phyloP scores from a whole-genome alignment of 23 red algal species.

The Gracilariopsis chorda region DNA sequence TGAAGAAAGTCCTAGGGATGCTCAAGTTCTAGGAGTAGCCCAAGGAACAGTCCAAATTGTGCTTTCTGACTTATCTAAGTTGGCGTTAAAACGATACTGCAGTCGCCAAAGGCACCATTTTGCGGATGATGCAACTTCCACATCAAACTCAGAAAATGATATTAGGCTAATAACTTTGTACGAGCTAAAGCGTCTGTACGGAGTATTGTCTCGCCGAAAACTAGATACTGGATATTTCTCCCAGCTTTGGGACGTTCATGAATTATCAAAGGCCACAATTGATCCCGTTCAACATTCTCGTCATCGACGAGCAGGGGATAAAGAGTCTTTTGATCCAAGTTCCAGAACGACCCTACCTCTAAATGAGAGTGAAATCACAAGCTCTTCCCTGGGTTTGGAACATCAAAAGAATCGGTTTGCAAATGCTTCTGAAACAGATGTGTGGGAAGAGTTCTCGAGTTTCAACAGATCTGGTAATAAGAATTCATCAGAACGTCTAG shows the following conservation, averaged over 20 bases:
- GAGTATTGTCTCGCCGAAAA: not conserved
- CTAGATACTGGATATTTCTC: not conserved
- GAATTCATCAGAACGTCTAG: too few relatives aligned
- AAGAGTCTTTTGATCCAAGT: too few relatives aligned
- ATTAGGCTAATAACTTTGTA: slow-evolving; percentile 19
- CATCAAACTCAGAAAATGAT: not conserved
- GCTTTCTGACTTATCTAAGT: slow-evolving; percentile 28
- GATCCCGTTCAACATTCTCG: slow-evolving; percentile 42
- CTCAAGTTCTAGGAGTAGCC: not conserved
- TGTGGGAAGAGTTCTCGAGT: too few relatives aligned
- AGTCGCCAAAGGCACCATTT: slow-evolving; percentile 6
- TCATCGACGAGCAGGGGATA: not conserved
- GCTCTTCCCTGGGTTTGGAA: too few relatives aligned
- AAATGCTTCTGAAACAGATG: too few relatives aligned
- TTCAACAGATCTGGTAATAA: too few relatives aligned
- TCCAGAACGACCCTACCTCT: too few relatives aligned
- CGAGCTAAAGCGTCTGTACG: slow-evolving; percentile 51
- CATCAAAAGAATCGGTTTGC: too few relatives aligned
- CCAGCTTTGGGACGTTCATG: slow-evolving; percentile 24
- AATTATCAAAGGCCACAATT: slow-evolving; percentile 29
- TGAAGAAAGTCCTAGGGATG: not conserved
- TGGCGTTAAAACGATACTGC: slow-evolving; percentile 51
- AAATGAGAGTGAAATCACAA: too few relatives aligned
- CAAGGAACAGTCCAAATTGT: slow-evolving; percentile 23
- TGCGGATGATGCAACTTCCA: not conserved